Evolutionary conservation across 371 early-diverging fungal genomes (phyloP).

Genomic region (Gilbertella persicaria): DNA sequence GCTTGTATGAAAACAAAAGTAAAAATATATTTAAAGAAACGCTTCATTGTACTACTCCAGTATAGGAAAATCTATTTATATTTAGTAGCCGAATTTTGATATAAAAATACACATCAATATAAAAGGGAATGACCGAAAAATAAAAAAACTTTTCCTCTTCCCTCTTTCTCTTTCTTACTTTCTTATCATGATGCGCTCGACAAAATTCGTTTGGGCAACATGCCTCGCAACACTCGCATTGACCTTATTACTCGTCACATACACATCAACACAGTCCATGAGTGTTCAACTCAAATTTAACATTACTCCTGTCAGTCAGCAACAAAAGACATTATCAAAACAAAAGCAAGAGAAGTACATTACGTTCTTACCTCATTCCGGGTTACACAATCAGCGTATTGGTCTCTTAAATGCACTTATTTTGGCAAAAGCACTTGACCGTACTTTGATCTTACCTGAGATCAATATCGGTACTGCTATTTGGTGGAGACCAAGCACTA

Average conservation of each 20-base stretch:
- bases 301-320: conserved; percentile 1
- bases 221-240: conserved; percentile 14
- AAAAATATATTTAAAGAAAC: too few relatives aligned
- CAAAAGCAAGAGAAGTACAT: conserved; percentile 38
- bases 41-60: too few relatives aligned
- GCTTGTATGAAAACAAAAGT: too few relatives aligned
- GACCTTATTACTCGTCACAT: conserved; percentile 14
- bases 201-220: conserved; percentile 23
- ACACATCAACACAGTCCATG: conserved; percentile 23
- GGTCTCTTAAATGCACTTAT: conserved; percentile 55
- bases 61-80: too few relatives aligned
- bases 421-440: conserved; percentile 54
- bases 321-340: neutral
- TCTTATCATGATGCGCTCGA: conserved; percentile 17
- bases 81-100: too few relatives aligned
- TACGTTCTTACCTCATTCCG: conserved; percentile 60
- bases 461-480: conserved; percentile 41
- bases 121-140: neutral
- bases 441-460: conserved; percentile 55
- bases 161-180: conserved; percentile 1
- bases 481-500: conserved; percentile 26
- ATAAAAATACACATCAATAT: too few relatives aligned
- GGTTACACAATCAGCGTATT: conserved; percentile 59
- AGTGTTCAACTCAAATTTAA: conserved; percentile 20
- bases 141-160: neutral